Percentiles rank a stretch among this genome's conserved stretches.
Evolutionary conservation across 2,329 filamentous ascomycete species (phyloP).

Genomic region (Venturia pyrina): DNA sequence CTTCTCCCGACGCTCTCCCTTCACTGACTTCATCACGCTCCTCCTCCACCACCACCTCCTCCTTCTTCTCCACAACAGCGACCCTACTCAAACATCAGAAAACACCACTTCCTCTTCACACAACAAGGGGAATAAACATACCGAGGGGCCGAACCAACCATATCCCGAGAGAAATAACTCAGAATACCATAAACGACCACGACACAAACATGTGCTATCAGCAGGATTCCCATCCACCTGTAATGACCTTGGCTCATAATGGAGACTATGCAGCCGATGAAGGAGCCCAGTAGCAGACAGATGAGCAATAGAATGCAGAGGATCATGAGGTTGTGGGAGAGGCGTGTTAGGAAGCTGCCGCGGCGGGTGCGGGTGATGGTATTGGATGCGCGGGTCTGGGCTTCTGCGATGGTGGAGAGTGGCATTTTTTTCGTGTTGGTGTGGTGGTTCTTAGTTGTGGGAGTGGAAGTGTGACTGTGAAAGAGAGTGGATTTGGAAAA

Average conservation of each 20-base stretch:
- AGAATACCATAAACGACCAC: background rate
- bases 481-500: no score
- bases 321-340: background rate
- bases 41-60: no score
- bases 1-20: background rate
- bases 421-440: background rate
- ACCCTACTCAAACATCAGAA: background rate
- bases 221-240: background rate
- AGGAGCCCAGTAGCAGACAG: background rate
- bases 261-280: background rate
- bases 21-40: background rate
- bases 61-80: background rate
- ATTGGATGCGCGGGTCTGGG: background rate
- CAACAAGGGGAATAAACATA: background rate
- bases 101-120: background rate
- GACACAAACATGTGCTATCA: background rate
- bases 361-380: background rate
- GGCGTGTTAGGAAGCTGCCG: background rate
- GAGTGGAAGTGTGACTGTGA: no score
- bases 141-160: background rate
- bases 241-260: background rate
- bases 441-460: background rate
- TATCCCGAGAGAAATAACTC: background rate
- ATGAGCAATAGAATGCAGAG: background rate
- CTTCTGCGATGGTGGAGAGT: background rate